Percentiles rank a stretch among this genome's conserved stretches.
Evolutionary conservation across 1,284 basidiomycete genomes (phyloP).

Genomic region (Trichosporon ovoides): DNA sequence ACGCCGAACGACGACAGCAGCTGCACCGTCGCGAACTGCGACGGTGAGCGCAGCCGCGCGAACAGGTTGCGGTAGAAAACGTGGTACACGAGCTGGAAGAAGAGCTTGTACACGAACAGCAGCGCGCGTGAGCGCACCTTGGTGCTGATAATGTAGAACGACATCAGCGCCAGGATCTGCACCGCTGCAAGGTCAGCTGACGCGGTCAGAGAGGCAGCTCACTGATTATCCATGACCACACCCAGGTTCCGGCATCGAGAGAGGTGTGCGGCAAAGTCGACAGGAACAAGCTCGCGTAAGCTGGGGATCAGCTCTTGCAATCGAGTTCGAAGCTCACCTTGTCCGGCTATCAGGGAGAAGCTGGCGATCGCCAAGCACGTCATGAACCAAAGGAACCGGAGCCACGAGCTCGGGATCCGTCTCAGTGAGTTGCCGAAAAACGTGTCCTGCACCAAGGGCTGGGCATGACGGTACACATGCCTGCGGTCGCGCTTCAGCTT

Average conservation of each 20-base stretch:
- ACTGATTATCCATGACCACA: constrained; percentile 55
- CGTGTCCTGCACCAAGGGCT: constrained; percentile 17
- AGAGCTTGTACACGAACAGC: constrained; percentile 55
- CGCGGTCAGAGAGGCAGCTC: constrained; percentile 9
- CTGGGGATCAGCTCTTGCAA: constrained; percentile 17
- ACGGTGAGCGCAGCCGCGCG: constrained; percentile 44
- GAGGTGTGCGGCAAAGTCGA: constrained; percentile 55
- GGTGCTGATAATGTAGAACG: constrained; percentile 52
- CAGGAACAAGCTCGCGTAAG: constrained; percentile 55
- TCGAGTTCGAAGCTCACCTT: constrained; percentile 39
- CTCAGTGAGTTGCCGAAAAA: constrained; percentile 50
- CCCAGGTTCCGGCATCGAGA: constrained; percentile 55
- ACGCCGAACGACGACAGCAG: constrained; percentile 54
- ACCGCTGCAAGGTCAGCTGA: constrained; percentile 34
- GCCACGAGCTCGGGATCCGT: constrained; percentile 54
- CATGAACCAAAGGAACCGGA: constrained; percentile 57
- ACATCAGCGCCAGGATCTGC: constrained; percentile 50
- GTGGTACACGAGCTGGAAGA: constrained; percentile 50
- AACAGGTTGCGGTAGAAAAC: constrained; percentile 50
- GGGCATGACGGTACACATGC: constrained; percentile 39
- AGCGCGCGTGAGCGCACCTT: constrained; percentile 54
- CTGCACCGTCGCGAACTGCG: constrained; percentile 54
- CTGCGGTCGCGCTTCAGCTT: constrained; percentile 47
- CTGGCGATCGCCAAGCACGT: constrained; percentile 52
- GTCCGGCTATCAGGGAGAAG: constrained; percentile 55